A percentile compares a stretch with the other conserved stretches of the same genome.
phyloP scores from a whole-genome alignment of 2,329 filamentous ascomycete species.

The Canariomyces notabilis region DNA sequence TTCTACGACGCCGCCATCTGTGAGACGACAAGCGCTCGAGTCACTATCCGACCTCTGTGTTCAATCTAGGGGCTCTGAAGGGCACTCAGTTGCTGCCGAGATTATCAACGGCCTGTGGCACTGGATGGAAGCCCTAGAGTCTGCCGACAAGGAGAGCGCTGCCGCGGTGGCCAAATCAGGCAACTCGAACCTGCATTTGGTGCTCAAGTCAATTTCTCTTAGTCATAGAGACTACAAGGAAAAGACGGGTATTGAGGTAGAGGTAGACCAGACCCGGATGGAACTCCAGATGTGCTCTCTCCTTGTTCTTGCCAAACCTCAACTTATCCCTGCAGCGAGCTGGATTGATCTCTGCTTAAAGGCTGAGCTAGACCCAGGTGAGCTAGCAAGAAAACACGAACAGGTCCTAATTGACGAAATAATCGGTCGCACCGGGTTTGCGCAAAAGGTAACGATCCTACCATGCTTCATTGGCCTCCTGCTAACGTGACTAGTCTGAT shows the following conservation, averaged over 20 bases:
- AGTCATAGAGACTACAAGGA: slow-evolving; percentile 45
- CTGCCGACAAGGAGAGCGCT: slow-evolving; percentile 72
- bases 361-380: slow-evolving; percentile 76
- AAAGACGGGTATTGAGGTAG: slow-evolving; percentile 33
- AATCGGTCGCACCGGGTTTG: slow-evolving; percentile 40
- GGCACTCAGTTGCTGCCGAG: slow-evolving; percentile 44
- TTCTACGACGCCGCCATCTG: slow-evolving; percentile 51
- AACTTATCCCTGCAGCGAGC: slow-evolving; percentile 69
- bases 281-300: slow-evolving; percentile 70
- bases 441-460: slow-evolving; percentile 45
- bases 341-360: slow-evolving; percentile 89
- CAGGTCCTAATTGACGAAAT: slow-evolving; percentile 66
- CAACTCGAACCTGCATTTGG: slow-evolving; percentile 56
- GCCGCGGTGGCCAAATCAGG: slow-evolving; percentile 61
- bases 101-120: slow-evolving; percentile 73
- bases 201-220: slow-evolving; percentile 60
- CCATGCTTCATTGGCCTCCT: background rate
- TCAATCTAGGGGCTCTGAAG: slow-evolving; percentile 30
- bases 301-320: slow-evolving; percentile 70
- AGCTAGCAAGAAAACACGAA: slow-evolving; percentile 61
- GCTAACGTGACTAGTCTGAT: slow-evolving; percentile 29
- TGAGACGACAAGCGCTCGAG: slow-evolving; percentile 59
- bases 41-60: slow-evolving; percentile 62
- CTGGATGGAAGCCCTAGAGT: slow-evolving; percentile 65
- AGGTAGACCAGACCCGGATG: slow-evolving; percentile 45